These are phyloP conservation scores for Chaetomium strumarium DNA, from an alignment of 2,329 filamentous ascomycete genomes.

Conservation along the genomic window DNA sequence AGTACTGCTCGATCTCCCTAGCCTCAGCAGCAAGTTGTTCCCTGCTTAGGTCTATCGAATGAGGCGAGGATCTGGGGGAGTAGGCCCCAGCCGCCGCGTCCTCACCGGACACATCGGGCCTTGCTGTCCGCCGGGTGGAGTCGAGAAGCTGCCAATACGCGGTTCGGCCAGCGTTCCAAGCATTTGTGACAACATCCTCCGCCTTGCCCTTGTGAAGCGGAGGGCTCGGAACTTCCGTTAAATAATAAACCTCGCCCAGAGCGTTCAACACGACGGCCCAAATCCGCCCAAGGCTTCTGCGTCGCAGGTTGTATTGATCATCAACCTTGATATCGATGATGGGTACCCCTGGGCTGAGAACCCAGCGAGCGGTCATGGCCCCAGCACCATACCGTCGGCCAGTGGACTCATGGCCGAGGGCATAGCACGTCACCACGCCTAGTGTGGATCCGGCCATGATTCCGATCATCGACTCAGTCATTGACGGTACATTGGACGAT, in stretches of 20 bases:
- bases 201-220: slow-evolving; percentile 43
- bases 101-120: slow-evolving; percentile 66
- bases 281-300: slow-evolving; percentile 63
- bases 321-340: slow-evolving; percentile 81
- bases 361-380: slow-evolving; percentile 82
- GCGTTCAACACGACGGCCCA: slow-evolving; percentile 96
- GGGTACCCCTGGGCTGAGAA: slow-evolving; percentile 85
- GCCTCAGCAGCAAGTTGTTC: slow-evolving; percentile 72
- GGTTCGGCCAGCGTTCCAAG: slow-evolving; percentile 75
- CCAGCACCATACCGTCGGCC: slow-evolving; percentile 63
- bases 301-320: slow-evolving; percentile 68
- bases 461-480: slow-evolving; percentile 72
- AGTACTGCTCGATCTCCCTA: slow-evolving; percentile 71
- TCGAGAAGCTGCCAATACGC: slow-evolving; percentile 79
- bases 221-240: slow-evolving; percentile 63
- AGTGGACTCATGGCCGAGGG: slow-evolving; percentile 55
- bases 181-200: slow-evolving; percentile 56
- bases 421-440: slow-evolving; percentile 77
- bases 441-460: slow-evolving; percentile 79
- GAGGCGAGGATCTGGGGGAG: slow-evolving; percentile 71
- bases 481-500: slow-evolving; percentile 60
- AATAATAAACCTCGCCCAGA: slow-evolving; percentile 82
- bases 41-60: slow-evolving; percentile 63
- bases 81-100: slow-evolving; percentile 66
- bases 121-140: slow-evolving; percentile 64